Base-by-base conservation (phyloP, 2,329 filamentous ascomycete species). In the Cryphonectria nitschkei region DNA sequence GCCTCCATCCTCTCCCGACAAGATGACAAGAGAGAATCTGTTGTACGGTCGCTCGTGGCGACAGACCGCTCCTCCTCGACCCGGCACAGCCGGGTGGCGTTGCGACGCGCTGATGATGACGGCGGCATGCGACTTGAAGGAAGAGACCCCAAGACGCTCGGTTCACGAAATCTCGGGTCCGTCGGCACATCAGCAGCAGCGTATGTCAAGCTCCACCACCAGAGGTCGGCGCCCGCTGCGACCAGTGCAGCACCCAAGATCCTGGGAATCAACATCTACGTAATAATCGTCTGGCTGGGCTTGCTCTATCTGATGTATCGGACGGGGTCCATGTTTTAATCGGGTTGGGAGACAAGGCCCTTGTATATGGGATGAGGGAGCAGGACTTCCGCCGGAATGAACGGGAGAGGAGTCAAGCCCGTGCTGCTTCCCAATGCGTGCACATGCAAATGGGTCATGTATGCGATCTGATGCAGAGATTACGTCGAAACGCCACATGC, bases 291-390 rank as follows among this genome's bases (percentile, higher is more conserved):
- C 22, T 71, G 69, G 69, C 37, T 71, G 32, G 69, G 9, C 4
- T 56, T 71, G 29, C n/a, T 71, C 29, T 71, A 71, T 39, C 34
- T 71, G 16, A 71, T 71, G 69, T 71, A 65, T 29, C 67, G 50
- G 61, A 71, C 69, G 26, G 69, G 69, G 8, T 71, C 69, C 13
- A 39, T 71, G 65, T 70, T 69, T 50, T 70, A 39, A 62, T 16
- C 1, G 32, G n/a, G 14, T 14, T 9, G 13, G 52, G 32, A n/a
- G 34, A 39, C 13, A 26, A 34, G 7, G 13, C 26, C 26, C 26
- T n/a, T 39, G 58, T 34, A 39, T 34, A 8, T 22, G 19, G 58
- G 19, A 22, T 39, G 34, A 22, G 58, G 34, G 14, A 34, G 5
- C 11, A 29, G 11, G n/a, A 26, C 26, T 61, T 61, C 29, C 16